Evolutionary conservation across 768 basidiomycete species (phyloP), one percentile per base, ranked within the genome.

Genomic region (Flagelloscypha sp.): DNA sequence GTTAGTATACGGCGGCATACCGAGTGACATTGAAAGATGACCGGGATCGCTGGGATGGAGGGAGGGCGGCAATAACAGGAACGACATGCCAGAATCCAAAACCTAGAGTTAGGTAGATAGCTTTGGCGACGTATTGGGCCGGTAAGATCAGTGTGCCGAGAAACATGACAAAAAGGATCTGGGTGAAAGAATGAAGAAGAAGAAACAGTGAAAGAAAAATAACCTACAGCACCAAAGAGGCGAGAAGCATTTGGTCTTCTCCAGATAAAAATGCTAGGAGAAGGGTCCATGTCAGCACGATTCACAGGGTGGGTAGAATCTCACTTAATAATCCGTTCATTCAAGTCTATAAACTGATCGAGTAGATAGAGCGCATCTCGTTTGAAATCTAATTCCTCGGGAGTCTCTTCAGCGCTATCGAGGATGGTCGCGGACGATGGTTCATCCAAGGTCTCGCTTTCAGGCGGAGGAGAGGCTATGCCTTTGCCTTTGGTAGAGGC

Each of bases 261-360:
- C 80, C 81, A 82, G n/a, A 74, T 66, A 45, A 79, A 74, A n/a
- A 79, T 61, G 45, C 80, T 83, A 33, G 2, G 17, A 20, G 19
- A 24, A 35, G 30, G 27, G 24, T 35, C 22, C n/a, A 8, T 10
- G 6, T 15, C 17, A 20, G 30, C 17, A 28, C 16, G 24, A 15
- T 19, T n/a, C n/a, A 20, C 22, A 31, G 13, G 4, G 33, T 13
- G 8, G 22, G 37, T 15, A 19, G 22, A 18, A 8, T 53, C 65
- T 19, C 45, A 80, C 80, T 80, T 83, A 54, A 69, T 71, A 18
- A 79, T 42, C 21, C 79, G 61, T 50, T 84, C 81, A 38, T 79
- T 74, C 7, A 79, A 37, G 48, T 83, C 79, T 7, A 72, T 70
- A 22, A 77, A 47, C 25, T 70, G 65, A 28, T 65, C 60, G 32